Conservation (phyloP, 2,329 filamentous ascomycete species). For the Geosmithia morbida region DNA sequence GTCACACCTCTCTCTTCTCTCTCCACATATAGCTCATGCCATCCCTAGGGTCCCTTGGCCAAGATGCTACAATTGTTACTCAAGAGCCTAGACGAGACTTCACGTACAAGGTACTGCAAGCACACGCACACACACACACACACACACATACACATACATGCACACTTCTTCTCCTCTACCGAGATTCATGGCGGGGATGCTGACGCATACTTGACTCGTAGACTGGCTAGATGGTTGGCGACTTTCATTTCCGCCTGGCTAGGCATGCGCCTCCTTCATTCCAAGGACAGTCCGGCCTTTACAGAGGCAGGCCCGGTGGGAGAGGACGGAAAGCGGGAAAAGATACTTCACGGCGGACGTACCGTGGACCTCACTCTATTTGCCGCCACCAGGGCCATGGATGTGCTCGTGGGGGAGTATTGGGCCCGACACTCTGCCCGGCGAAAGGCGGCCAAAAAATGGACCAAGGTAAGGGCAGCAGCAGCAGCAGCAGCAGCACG, state of each 20-base stretch:
- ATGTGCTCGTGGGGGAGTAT: constrained; percentile 51
- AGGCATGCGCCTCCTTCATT: constrained; percentile 41
- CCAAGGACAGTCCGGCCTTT: constrained; percentile 27
- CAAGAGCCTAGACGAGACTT: not conserved
- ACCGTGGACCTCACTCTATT: constrained; percentile 79
- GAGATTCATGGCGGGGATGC: no score
- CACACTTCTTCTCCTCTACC: no score
- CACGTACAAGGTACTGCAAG: not conserved
- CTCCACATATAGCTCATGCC: not conserved
- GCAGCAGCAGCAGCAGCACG: not conserved
- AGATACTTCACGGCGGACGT: constrained; percentile 39
- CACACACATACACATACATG: no score
- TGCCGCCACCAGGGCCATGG: constrained; percentile 54
- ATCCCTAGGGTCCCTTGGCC: not conserved
- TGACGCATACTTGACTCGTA: no score
- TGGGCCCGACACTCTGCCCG: constrained; percentile 40
- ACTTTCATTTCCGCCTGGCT: constrained; percentile 44
- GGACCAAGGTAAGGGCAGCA: constrained; percentile 34
- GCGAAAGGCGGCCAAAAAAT: constrained; percentile 26
- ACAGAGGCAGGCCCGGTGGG: not conserved
- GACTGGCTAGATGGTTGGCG: constrained; percentile 42
- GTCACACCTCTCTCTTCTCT: not conserved
- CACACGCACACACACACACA: not conserved
- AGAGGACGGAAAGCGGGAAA: not conserved
- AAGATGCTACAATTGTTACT: not conserved